Evolutionary conservation across 2,329 filamentous ascomycete species (phyloP), one percentile per base, ranked within the genome.

Genomic region (Phoma sp.): DNA sequence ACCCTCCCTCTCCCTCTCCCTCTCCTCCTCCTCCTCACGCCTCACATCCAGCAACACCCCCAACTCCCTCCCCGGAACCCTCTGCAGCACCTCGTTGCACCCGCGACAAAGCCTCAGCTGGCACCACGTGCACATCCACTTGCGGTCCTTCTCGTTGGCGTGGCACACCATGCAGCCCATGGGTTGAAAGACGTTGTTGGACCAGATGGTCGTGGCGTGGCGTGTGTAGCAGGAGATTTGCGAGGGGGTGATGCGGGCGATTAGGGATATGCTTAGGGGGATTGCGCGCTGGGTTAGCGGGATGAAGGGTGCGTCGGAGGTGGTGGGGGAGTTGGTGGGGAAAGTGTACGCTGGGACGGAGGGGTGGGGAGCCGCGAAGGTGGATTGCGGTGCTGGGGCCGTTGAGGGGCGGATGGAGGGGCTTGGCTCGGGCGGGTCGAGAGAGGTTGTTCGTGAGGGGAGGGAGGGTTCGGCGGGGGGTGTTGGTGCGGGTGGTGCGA

Each of bases 41-140:
- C 55, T 53, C 46, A 35, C 63, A 52, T 64, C 43, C 25, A 72
- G 2, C 50, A 71, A 41, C 10, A 19, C 29, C 6, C 45, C 50
- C 52, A 75, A 27, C 47, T 67, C 49, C 35, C 66, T n/a, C 1
- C 63, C 62, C 4, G 65, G 61, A 29, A 63, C 43, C 27, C 43
- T 51, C 24, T 47, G 45, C 36, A 76, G 52, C 36, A 68, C 68
- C 7, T 60, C 57, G 12, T 67, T 65, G 31, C 75, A 77, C 2
- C 6, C 43, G 5, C 57, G 31, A 50, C 75, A 77, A 17, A 77
- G 63, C 8, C 73, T 41, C 55, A 77, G 51, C 51, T 68, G 69
- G 47, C 75, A 77, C 72, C 72, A 75, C 15, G 65, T 63, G 43
- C 75, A 77, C n/a, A 60, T 58, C 67, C 70, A 74, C 51, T 65